Evolutionary conservation across 495 filamentous ascomycete species (phyloP).

Genomic region (Mytilinidion resinicola): DNA sequence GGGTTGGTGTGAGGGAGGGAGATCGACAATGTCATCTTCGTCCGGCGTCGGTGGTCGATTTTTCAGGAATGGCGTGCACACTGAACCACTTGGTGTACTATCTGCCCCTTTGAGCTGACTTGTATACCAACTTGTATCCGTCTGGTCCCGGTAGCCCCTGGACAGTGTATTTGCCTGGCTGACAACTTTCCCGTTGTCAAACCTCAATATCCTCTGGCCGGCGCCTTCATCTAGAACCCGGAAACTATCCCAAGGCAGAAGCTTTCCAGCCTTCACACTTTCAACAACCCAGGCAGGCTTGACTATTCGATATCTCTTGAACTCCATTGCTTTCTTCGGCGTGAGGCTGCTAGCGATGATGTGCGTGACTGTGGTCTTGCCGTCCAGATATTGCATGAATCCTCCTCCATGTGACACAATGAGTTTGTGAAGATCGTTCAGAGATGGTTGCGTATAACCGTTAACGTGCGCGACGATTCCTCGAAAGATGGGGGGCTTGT

Average conservation of each 20-base stretch:
- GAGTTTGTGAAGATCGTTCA: constrained; percentile 77
- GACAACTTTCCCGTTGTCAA: constrained; percentile 61
- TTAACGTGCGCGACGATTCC: constrained; percentile 85
- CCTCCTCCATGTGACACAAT: constrained; percentile 87
- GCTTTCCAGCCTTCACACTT: constrained; percentile 68
- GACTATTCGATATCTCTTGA: constrained; percentile 78
- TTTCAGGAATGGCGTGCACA: constrained; percentile 14
- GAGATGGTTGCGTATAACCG: constrained; percentile 86
- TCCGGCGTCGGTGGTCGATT: constrained; percentile 20
- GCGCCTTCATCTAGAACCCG: constrained; percentile 73
- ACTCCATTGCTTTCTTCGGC: constrained; percentile 85
- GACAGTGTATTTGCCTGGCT: constrained; percentile 55
- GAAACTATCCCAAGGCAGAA: constrained; percentile 81
- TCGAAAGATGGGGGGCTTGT: constrained; percentile 79
- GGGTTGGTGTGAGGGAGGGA: constrained; percentile 24
- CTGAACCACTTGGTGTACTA: constrained; percentile 14
- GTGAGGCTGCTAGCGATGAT: constrained; percentile 88
- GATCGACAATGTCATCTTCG: constrained; percentile 16
- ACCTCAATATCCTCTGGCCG: constrained; percentile 70
- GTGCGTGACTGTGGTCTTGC: constrained; percentile 88
- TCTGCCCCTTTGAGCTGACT: constrained; percentile 50
- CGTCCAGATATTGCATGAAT: constrained; percentile 91
- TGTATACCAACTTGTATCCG: constrained; percentile 70
- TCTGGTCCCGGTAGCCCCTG: constrained; percentile 66
- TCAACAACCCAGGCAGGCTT: constrained; percentile 96